Base-by-base conservation (phyloP, 1,284 basidiomycete genomes). In the Trametes versicolor region DNA sequence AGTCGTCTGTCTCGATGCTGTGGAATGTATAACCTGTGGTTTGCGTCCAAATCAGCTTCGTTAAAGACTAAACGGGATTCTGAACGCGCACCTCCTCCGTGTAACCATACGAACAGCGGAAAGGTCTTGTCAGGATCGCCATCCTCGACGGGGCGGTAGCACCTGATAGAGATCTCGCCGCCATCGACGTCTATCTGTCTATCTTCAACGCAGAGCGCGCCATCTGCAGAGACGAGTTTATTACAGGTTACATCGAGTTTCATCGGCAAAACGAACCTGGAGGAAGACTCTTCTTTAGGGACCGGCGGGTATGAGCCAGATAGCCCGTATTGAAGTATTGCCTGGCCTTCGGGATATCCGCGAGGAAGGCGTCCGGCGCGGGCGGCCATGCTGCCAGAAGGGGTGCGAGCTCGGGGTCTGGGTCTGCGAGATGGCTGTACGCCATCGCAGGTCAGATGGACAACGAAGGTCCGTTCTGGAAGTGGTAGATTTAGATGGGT, bases 1-100 rank as follows among this genome's bases (percentile, higher is more conserved):
- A 49, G 36, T 72, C 72, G 45, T 73, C 71, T 10, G 48, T 43
- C 25, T 71, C 70, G 32, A 70, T 47, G 23, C 61, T 60, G 15
- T 68, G 66, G 10, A 64, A 9, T 6, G 29, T 21, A 23, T 37
- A 68, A 21, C 63, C 66, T 65, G 45, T 9, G 15, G 4, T 15
- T 29, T 10, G 13, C 1, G 12, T 29, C 27, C 29, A 3, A 7
- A 0, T 54, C 29, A 55, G 37, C 29, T 4, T 25, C 27, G 2
- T 2, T 19, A 15, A 15, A 7, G 21, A n/a, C 17, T 32, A 9
- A 1, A 25, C 9, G n/a, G 21, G 23, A 37, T 19, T 29, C 2
- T 27, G 6, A n/a, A 2, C 19, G 12, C 32, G 10, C 43, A 63
- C 65, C 65, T 58, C 65, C 65, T 2, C 63, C 56, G 37, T 68